Evolutionary conservation across 768 basidiomycete species (phyloP), one percentile per base, ranked within the genome.

Genomic region (Grammothele lineata): DNA sequence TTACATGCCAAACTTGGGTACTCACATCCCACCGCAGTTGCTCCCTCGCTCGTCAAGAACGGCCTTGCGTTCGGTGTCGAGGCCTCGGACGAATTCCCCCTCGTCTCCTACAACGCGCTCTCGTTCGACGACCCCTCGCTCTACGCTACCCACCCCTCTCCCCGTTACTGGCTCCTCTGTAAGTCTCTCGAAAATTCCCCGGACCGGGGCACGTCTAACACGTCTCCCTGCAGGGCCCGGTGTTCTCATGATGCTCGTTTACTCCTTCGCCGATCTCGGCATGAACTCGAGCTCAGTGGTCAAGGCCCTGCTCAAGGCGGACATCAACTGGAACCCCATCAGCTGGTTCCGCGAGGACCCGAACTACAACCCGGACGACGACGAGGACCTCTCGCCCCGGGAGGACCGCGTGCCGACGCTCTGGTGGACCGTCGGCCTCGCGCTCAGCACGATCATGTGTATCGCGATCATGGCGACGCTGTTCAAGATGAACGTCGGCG

Each of bases 211-310:
- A 10, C n/a, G n/a, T 10, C 5, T 7, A 23, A n/a, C 23, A 23
- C 14, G 9, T 5, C 5, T 4, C 18, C 1, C 10, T 43, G 47
- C 79, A n/a, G n/a, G n/a, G 80, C 80, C 79, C 27, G 79, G 80
- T 60, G 74, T 80, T 48, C 58, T 81, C 38, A 68, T 81, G 63
- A 81, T 83, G 77, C 66, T 83, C 54, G 54, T 81, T 47, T 81
- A 78, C 62, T 76, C 78, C 37, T 78, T 80, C 59, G 69, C 74
- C 26, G 79, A 81, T 47, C 70, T 81, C 46, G 47, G 68, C 40
- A 56, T 78, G 51, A 72, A 63, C 53, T 53, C 72, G 36, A 50
- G 62, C 5, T 71, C 73, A 26, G 48, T 71, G 44, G 26, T 72
- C 45, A 37, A 37, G n/a, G 53, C 39, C 44, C 40, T 51, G 38